A percentile compares a stretch with the other conserved stretches of the same genome.
Evolutionary conservation across 148 eudicot genomes (phyloP).

Genomic region (Diospyros kaki): DNA sequence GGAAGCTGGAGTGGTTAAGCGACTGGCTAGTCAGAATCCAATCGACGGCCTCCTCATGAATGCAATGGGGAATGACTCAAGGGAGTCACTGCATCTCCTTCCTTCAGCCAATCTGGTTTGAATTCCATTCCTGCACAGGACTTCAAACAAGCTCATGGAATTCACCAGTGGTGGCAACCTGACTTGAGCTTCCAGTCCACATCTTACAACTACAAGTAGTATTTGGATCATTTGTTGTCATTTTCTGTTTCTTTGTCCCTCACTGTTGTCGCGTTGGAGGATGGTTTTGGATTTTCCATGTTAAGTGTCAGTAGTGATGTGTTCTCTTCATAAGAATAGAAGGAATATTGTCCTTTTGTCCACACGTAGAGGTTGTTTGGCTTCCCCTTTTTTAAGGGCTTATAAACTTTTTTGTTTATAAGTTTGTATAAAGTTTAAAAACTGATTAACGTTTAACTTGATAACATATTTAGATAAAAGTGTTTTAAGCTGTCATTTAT

Average conservation of each 20-base stretch:
- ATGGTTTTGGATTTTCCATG: neutral
- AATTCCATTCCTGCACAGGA: conserved; percentile 42
- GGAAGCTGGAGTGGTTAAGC: conserved; percentile 46
- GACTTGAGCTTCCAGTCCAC: conserved; percentile 49
- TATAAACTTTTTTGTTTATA: no score
- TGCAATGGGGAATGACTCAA: conserved; percentile 59
- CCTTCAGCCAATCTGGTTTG: conserved; percentile 70
- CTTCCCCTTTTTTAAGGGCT: no score
- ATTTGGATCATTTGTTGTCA: neutral
- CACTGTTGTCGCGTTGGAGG: neutral
- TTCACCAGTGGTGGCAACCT: conserved; percentile 83
- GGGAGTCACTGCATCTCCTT: conserved; percentile 66
- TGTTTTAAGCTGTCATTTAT: no score
- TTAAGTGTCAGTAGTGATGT: no score
- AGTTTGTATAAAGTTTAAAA: no score
- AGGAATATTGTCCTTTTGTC: no score
- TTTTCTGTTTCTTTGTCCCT: neutral
- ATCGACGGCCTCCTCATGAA: conserved; percentile 64
- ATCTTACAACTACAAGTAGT: conserved; percentile 34
- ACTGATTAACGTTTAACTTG: no score
- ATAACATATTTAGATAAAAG: no score
- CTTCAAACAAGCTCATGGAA: conserved; percentile 69
- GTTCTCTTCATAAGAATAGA: no score
- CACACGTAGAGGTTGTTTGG: no score
- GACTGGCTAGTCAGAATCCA: conserved; percentile 75